phyloP scores from a whole-genome alignment of 805 yeast species.

The Suhomyces sp. region DNA sequence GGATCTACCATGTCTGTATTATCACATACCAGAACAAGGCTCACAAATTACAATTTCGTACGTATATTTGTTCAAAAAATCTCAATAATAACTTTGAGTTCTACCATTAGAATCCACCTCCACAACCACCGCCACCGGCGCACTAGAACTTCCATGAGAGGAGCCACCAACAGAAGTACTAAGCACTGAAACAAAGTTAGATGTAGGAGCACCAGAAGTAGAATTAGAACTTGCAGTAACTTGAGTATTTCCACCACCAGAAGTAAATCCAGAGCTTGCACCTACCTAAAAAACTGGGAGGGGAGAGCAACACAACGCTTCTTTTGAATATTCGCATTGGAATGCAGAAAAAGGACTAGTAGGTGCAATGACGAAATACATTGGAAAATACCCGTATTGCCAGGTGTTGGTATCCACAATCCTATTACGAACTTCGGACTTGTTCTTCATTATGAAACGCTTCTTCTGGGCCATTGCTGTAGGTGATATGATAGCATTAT shows the following conservation, averaged over 20 bases:
- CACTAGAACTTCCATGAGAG: too few species aligned
- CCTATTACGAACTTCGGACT: too few species aligned
- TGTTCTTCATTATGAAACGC: too few species aligned
- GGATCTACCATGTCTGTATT: too few species aligned
- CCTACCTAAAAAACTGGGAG: conserved; percentile 5
- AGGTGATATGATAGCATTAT: conserved; percentile 11
- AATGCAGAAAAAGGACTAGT: conserved; percentile 1
- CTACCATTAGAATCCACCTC: background rate
- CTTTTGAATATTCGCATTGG: conserved; percentile 5
- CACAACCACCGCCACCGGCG: conserved; percentile 5
- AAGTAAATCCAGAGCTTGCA: background rate
- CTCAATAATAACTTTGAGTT: background rate
- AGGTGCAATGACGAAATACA: conserved; percentile 11
- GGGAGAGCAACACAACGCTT: conserved; percentile 7
- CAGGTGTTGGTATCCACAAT: too few species aligned
- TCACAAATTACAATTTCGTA: background rate
- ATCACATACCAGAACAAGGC: background rate
- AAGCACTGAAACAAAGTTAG: too few species aligned
- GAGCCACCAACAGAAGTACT: too few species aligned
- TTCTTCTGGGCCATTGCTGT: conserved; percentile 3
- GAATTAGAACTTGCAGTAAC: too few species aligned
- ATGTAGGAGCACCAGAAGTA: too few species aligned
- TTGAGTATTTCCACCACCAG: background rate
- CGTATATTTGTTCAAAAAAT: background rate
- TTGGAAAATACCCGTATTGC: conserved; percentile 6